phyloP scores from a whole-genome alignment of 2,329 filamentous ascomycete genomes.

The Hypoxylon sp. region DNA sequence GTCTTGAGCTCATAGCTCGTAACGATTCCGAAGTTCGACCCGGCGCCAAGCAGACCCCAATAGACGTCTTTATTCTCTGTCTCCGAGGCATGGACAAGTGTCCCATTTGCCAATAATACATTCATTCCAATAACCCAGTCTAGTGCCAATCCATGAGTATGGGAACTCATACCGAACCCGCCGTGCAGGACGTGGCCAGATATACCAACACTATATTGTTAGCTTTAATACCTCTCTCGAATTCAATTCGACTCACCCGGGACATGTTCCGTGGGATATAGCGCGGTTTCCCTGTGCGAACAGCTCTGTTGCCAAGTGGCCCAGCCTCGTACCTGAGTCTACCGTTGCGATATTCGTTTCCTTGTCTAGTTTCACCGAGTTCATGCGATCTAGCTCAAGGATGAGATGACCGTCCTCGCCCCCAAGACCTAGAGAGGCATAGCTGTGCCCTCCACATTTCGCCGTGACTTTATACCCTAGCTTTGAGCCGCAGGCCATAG shows the following conservation, averaged over 20 bases:
- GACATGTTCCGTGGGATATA: constrained; percentile 57
- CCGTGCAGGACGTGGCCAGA: constrained; percentile 57
- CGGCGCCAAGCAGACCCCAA: constrained; percentile 55
- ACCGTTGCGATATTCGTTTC: constrained; percentile 59
- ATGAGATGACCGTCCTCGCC: constrained; percentile 63
- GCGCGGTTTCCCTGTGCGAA: constrained; percentile 54
- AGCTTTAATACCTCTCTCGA: constrained; percentile 21
- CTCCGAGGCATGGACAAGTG: constrained; percentile 51
- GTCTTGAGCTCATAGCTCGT: constrained; percentile 53
- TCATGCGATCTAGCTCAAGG: constrained; percentile 62
- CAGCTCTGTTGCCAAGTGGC: constrained; percentile 56
- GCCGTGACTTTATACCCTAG: constrained; percentile 61
- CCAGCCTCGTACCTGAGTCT: constrained; percentile 61
- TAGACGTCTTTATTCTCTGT: constrained; percentile 54
- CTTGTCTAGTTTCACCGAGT: constrained; percentile 58
- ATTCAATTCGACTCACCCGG: constrained; percentile 52
- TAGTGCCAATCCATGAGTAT: constrained; percentile 62
- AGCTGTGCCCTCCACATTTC: constrained; percentile 65
- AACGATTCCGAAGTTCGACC: constrained; percentile 54
- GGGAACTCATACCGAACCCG: constrained; percentile 57
- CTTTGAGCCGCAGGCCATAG: constrained; percentile 61
- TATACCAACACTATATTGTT: constrained; percentile 54
- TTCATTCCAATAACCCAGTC: constrained; percentile 60
- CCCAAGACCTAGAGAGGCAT: constrained; percentile 62
- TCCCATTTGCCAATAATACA: constrained; percentile 53